Evolutionary conservation across 345 rosid species (phyloP), one percentile per base, ranked within the genome.

Genomic region (Trapa bicornis): DNA sequence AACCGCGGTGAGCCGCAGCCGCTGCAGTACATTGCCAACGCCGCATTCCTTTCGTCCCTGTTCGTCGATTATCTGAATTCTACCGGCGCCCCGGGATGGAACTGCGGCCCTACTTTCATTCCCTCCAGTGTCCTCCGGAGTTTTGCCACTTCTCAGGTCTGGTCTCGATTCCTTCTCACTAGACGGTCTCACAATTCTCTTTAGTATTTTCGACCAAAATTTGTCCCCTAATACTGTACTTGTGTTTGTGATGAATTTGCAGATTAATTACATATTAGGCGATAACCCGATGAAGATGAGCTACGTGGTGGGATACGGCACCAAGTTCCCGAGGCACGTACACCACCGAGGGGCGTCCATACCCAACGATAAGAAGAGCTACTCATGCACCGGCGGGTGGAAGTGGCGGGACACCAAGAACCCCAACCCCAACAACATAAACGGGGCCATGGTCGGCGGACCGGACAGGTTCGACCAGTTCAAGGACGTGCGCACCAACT

Each of bases 371-470:
- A 74, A 77, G 32, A 78, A 43, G 36, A 77, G 63, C 38, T 85
- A 89, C 74, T 86, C 95, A 3, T 92, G 98, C 85, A 82, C 76
- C 0, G 88, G 82, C 9, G 98, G 98, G 16, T 76, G 74, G 75
- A 79, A 81, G 73, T 89, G 92, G 89, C 77, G 80, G 22, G 84
- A 89, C 76, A 82, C 64, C 73, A 70, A 12, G 9, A 85, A 78
- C 3, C 74, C 80, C 32, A 87, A 89, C 48, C 96, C 98, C 37
- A 61, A 92, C 73, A 92, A 80, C 73, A 81, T 89, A 39, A 85
- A 83, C 0, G 96, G 98, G 76, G 96, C 96, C 45, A 87, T 92
- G 98, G 98, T 87, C 0, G 93, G 81, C 37, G 96, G 96, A 9
- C 98, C 96, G 6, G 88, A 92, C 73, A 72, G 62, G 29, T 77